Conservation (phyloP, 257 asterid species). For the Przewalskia tangutica region DNA sequence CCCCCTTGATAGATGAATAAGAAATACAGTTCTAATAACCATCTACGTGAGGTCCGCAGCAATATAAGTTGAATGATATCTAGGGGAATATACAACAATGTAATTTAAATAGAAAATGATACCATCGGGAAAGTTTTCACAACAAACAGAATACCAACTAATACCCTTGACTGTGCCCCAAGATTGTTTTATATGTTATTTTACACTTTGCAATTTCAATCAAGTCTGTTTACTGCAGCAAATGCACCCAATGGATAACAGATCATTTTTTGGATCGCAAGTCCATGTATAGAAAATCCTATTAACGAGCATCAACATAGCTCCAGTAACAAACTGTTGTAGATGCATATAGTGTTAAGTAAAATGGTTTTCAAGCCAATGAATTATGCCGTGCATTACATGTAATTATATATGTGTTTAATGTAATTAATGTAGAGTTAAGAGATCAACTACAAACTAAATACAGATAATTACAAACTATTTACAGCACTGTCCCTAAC, state of each 20-base stretch:
- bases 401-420: too few relatives aligned
- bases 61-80: not conserved
- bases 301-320: not conserved
- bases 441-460: not conserved
- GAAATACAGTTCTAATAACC: not conserved
- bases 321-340: not conserved
- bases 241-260: not conserved
- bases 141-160: not conserved
- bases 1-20: not conserved
- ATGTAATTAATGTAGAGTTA: not conserved
- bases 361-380: too few relatives aligned
- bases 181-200: not conserved
- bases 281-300: not conserved
- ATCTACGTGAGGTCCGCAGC: not conserved
- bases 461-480: too few relatives aligned
- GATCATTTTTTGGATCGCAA: not conserved
- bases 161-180: not conserved
- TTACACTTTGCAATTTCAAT: not conserved
- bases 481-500: not conserved
- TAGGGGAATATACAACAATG: not conserved
- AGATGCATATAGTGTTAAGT: not conserved
- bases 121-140: not conserved
- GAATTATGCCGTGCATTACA: too few relatives aligned
- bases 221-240: not conserved
- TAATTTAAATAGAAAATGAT: not conserved